Evolutionary conservation across 305 asterid genomes (phyloP).

Genomic region (Fraxinus paxiana): DNA sequence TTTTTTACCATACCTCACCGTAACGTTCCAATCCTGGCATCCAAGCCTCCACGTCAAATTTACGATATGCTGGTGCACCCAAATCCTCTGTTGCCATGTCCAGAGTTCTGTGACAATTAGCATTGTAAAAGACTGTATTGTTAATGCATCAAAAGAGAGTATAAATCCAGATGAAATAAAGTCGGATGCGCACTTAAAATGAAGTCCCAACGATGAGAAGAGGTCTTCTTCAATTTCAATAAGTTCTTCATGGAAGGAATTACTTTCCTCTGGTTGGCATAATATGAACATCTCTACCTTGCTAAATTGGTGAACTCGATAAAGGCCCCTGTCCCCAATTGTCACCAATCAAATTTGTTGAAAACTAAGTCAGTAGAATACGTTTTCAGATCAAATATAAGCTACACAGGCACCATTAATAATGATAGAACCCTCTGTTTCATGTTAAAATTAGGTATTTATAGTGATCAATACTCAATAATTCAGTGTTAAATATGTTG

Average conservation of each 20-base stretch:
- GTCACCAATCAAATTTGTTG: constrained; percentile 19
- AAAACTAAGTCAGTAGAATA: not conserved
- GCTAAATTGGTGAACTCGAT: constrained; percentile 96
- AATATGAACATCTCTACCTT: constrained; percentile 95
- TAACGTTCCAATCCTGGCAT: constrained; percentile 95
- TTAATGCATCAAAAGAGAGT: not conserved
- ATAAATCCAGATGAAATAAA: not conserved
- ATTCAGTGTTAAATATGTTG: not conserved
- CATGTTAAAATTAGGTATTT: not conserved
- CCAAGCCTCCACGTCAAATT: constrained; percentile 96
- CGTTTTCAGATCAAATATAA: not conserved
- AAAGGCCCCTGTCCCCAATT: constrained; percentile 69
- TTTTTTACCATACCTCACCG: constrained; percentile 63
- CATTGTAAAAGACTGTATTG: not conserved
- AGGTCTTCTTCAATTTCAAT: constrained; percentile 75
- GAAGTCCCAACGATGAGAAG: constrained; percentile 80
- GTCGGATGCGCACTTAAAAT: constrained; percentile 56
- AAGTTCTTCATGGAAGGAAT: constrained; percentile 67
- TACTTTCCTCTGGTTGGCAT: constrained; percentile 84
- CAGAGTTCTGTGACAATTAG: constrained; percentile 48
- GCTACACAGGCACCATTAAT: not conserved
- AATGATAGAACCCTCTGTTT: not conserved
- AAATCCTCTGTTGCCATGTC: constrained; percentile 96
- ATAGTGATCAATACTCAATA: not conserved
- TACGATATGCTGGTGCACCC: constrained; percentile 97